A percentile compares a stretch with the other conserved stretches of the same genome.
These are phyloP conservation scores for Coemansia nantahalensis DNA, from an alignment of 192 early-diverging fungal species.

Conservation along the genomic window DNA sequence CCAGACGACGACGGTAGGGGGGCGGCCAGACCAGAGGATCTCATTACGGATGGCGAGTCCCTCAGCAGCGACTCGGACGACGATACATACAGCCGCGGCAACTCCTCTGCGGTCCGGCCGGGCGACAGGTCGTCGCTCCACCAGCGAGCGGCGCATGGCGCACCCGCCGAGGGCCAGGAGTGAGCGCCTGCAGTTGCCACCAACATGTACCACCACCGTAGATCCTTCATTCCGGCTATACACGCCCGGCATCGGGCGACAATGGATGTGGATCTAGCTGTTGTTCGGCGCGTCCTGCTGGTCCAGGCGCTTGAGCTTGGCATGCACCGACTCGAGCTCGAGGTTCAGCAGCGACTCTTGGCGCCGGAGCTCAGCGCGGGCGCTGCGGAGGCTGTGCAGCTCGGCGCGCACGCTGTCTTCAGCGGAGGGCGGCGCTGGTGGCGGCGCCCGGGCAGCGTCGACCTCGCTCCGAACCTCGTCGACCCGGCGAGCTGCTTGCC, in stretches of 20 bases:
- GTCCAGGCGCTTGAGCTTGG: constrained; percentile 35
- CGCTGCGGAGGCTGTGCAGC: constrained; percentile 21
- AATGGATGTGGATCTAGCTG: constrained; percentile 4
- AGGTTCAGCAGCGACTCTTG: constrained; percentile 18
- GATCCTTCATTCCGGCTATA: too few species aligned
- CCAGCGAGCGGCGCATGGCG: constrained; percentile 4
- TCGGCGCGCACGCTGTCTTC: constrained; percentile 9
- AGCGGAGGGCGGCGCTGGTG: neutral
- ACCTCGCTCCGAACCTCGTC: constrained; percentile 13
- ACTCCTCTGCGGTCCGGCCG: too few species aligned
- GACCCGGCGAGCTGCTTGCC: constrained; percentile 15
- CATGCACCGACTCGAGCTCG: constrained; percentile 33
- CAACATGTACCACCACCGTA: too few species aligned
- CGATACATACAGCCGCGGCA: neutral
- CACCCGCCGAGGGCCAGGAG: neutral
- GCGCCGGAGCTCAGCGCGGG: constrained; percentile 6
- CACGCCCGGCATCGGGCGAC: too few species aligned
- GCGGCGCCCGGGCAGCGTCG: neutral
- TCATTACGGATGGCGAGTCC: too few species aligned
- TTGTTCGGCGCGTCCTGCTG: constrained; percentile 11
- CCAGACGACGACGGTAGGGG: too few species aligned
- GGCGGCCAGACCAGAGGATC: too few species aligned
- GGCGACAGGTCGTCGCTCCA: neutral
- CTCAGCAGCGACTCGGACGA: neutral
- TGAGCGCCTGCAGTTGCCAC: neutral